phyloP scores from a whole-genome alignment of 495 filamentous ascomycete species.

The Tuber umbilicatum region DNA sequence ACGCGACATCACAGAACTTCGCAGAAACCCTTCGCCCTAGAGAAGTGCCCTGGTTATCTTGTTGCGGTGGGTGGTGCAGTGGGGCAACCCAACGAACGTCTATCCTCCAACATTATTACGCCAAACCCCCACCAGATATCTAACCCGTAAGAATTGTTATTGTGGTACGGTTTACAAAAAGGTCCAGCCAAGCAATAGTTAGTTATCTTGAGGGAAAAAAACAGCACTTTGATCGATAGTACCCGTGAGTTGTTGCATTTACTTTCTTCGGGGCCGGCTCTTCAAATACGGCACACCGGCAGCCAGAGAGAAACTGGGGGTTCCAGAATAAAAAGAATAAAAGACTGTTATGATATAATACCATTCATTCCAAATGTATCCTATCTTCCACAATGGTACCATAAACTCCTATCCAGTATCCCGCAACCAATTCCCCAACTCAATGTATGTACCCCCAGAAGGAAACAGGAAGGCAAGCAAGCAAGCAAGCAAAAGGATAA shows the following conservation, averaged over 20 bases:
- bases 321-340: not conserved
- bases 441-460: not conserved
- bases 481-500: not conserved
- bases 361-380: not conserved
- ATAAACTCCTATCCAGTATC: not conserved
- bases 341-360: not conserved
- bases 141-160: not conserved
- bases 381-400: not conserved
- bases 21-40: too few species aligned
- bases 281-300: not conserved
- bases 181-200: not conserved
- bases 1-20: not conserved
- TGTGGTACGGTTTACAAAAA: not conserved
- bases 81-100: too few species aligned
- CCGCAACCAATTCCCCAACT: not conserved
- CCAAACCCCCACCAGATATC: not conserved
- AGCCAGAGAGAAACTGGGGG: not conserved
- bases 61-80: too few species aligned
- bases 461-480: not conserved
- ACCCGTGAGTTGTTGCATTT: not conserved
- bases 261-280: not conserved
- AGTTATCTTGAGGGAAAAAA: not conserved
- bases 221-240: not conserved
- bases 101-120: not conserved
- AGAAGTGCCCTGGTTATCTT: too few species aligned